Evolutionary conservation across 305 asterid genomes (phyloP), one percentile per base, ranked within the genome.

Genomic region (Fraxinus dipetala): DNA sequence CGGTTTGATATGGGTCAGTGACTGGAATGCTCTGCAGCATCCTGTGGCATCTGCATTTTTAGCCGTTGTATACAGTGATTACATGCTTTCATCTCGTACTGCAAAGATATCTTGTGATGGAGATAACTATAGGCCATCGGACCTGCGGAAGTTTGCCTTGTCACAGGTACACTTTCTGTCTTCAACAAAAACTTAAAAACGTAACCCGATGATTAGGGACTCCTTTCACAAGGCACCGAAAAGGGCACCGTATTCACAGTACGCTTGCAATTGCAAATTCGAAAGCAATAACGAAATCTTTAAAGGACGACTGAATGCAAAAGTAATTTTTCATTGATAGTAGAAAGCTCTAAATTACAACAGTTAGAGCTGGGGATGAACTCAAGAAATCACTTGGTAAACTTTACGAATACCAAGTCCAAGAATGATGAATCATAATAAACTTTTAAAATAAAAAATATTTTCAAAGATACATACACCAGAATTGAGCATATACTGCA

Each of bases 21-120:
- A 94, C 56, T 94, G 99, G 99, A 93, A 96, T 24, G 85, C 98
- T 31, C 85, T 96, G 82, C 99, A 96, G 87, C 99, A 96, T 59
- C 98, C 98, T 0, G 97, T 94, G 76, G 98, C 98, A 43, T 93
- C 98, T 2, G 98, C 98, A 2, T 94, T 96, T 87, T 84, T 96
- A 80, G 99, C 98, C 0, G 89, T 87, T 35, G 36, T 96, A 51
- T 96, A 90, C 89, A 93, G 98, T 26, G 98, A 96, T 88, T 96
- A 94, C 89, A 94, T 96, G 99, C 94, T 90, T 59, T 76, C 99
- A 26, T 94, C 99, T 80, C 90, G 93, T 78, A 96, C 98, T 9
- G 87, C 92, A 26, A 85, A 81, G 79, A 28, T 96, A 78, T 82
- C 94, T 4, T 95, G 99, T 74, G 40, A 89, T 75, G 94, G 95